A percentile compares a stretch with the other conserved stretches of the same genome.
These are phyloP conservation scores for Pelargonium cotyledonis DNA, from an alignment of 441 rosid genomes.

Conservation along the genomic window DNA sequence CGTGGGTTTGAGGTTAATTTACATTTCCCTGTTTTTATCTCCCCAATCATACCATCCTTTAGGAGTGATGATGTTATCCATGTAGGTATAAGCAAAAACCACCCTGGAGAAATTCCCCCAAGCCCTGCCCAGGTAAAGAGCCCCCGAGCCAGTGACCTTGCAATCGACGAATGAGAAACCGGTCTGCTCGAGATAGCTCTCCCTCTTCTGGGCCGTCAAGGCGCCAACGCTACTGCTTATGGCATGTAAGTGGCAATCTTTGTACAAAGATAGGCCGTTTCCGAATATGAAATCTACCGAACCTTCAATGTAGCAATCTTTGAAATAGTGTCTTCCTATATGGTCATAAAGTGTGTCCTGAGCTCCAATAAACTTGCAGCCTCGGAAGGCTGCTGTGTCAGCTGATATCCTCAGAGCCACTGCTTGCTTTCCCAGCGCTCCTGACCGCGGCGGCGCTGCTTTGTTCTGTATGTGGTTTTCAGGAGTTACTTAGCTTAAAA, in stretches of 20 bases:
- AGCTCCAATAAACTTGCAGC: conserved; percentile 80
- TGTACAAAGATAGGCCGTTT: conserved; percentile 77
- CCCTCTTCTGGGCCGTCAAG: conserved; percentile 80
- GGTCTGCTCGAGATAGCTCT: conserved; percentile 79
- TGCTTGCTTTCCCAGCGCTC: conserved; percentile 87
- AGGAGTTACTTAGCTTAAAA: too few species aligned
- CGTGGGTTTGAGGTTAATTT: too few species aligned
- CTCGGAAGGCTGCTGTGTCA: conserved; percentile 72
- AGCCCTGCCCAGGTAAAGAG: conserved; percentile 81
- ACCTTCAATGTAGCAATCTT: conserved; percentile 91
- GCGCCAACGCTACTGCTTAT: conserved; percentile 68
- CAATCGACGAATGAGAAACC: conserved; percentile 94
- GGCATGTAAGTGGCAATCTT: conserved; percentile 91
- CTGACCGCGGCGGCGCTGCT: conserved; percentile 74
- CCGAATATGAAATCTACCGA: conserved; percentile 95
- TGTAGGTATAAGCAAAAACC: conserved; percentile 84
- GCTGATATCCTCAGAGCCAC: conserved; percentile 90
- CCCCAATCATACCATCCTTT: conserved; percentile 99
- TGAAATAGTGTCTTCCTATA: conserved; percentile 87
- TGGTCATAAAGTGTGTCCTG: conserved; percentile 96
- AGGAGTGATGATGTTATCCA: conserved; percentile 91
- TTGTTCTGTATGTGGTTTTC: conserved; percentile 47
- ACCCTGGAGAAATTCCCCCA: conserved; percentile 98
- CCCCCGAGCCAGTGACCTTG: conserved; percentile 96
- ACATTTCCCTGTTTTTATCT: conserved; percentile 52